Evolutionary conservation across 2,329 filamentous ascomycete genomes (phyloP).

Genomic region (Alternaria ventricosa): DNA sequence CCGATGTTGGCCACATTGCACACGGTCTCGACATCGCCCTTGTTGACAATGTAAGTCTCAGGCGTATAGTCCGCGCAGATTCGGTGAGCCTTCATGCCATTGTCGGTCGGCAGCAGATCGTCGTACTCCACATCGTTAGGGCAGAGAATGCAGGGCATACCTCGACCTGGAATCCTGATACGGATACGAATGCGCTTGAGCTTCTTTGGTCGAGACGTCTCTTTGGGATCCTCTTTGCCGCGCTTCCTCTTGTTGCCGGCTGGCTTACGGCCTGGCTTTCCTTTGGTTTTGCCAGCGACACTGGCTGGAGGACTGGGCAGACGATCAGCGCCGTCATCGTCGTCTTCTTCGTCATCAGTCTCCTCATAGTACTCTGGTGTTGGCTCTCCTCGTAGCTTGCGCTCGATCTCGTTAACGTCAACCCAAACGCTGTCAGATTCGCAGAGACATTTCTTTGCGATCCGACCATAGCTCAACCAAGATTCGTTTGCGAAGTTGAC

Average conservation of each 20-base stretch:
- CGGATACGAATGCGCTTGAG: constrained; percentile 78
- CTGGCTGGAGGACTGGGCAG: constrained; percentile 80
- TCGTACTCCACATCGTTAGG: constrained; percentile 86
- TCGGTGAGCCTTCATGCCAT: constrained; percentile 84
- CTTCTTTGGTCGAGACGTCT: constrained; percentile 65
- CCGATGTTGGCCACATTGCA: constrained; percentile 81
- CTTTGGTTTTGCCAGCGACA: constrained; percentile 72
- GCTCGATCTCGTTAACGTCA: constrained; percentile 93
- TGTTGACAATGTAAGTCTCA: constrained; percentile 82
- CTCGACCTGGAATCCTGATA: constrained; percentile 72
- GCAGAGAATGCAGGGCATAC: constrained; percentile 88
- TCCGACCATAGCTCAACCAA: constrained; percentile 93
- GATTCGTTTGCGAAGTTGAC: constrained; percentile 97
- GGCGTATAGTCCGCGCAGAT: constrained; percentile 90
- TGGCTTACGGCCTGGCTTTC: constrained; percentile 74
- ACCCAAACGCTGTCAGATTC: constrained; percentile 99
- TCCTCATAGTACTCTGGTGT: constrained; percentile 83
- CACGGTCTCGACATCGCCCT: constrained; percentile 71
- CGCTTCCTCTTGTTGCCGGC: constrained; percentile 64
- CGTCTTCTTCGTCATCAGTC: constrained; percentile 71
- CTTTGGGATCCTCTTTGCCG: constrained; percentile 49
- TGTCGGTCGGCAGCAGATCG: constrained; percentile 84
- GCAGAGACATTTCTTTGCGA: constrained; percentile 96
- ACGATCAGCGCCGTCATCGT: constrained; percentile 63
- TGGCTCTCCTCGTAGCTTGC: constrained; percentile 85